A percentile compares a stretch with the other conserved stretches of the same genome.
Evolutionary conservation across 495 filamentous ascomycete species (phyloP).

Genomic region (Parachaetomium inaequale): DNA sequence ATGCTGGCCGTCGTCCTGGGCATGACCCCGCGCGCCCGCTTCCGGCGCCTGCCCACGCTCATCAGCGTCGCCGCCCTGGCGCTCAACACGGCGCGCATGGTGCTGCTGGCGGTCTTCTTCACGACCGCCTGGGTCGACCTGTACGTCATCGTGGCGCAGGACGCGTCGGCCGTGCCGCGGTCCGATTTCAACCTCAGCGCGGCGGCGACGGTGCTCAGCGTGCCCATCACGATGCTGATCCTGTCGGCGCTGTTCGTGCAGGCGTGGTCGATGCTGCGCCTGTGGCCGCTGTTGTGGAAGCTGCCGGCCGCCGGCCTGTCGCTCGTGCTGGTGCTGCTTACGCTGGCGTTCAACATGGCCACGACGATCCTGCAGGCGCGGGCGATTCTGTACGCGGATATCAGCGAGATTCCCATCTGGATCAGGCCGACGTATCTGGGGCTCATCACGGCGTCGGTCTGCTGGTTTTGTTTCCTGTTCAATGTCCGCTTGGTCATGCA

Average conservation of each 20-base stretch:
- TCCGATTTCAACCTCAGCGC: conserved; percentile 51
- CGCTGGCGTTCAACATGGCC: conserved; percentile 58
- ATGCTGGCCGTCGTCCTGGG: conserved; percentile 60
- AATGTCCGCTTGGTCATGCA: conserved; percentile 61
- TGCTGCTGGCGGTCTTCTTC: conserved; percentile 58
- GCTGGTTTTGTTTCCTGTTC: conserved; percentile 73
- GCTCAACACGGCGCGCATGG: conserved; percentile 57
- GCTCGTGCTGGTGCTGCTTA: conserved; percentile 48
- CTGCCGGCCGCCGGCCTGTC: conserved; percentile 49
- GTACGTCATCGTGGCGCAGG: conserved; percentile 57
- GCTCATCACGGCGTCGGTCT: conserved; percentile 61
- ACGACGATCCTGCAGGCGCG: conserved; percentile 55
- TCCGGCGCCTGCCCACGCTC: conserved; percentile 23
- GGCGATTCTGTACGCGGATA: conserved; percentile 40
- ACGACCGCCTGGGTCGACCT: conserved; percentile 53
- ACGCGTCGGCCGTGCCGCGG: conserved; percentile 50
- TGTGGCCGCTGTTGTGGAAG: conserved; percentile 39
- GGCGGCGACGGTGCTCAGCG: conserved; percentile 49
- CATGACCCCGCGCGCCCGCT: conserved; percentile 31
- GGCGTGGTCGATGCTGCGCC: conserved; percentile 59
- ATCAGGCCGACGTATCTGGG: conserved; percentile 53
- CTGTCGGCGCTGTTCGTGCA: conserved; percentile 70
- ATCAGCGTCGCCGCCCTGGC: conserved; percentile 32
- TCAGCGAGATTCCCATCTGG: conserved; percentile 30
- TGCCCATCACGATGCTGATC: conserved; percentile 59